Evolutionary conservation across 2,329 filamentous ascomycete genomes (phyloP), one percentile per base, ranked within the genome.

Genomic region (Colletotrichum gigasporum): DNA sequence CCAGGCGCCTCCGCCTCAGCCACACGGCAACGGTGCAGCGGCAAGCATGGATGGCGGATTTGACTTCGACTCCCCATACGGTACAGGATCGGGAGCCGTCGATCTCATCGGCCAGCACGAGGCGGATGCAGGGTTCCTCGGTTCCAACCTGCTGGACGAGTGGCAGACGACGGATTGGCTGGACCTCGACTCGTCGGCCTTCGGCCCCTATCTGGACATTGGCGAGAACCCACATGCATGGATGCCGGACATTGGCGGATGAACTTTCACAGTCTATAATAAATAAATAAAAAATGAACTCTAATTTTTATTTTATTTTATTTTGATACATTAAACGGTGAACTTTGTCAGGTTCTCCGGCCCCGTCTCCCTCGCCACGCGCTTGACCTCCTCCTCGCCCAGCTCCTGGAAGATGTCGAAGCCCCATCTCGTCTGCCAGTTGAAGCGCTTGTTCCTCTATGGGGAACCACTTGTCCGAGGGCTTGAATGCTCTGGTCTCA

Each of bases 351-450:
- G 70, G 69, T 79, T 78, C 68, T 76, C 75, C 34, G 73, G 72
- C 0, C 69, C 78, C 5, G 72, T 69, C 30, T 77, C 76, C 52
- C 52, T 64, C 9, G 76, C 78, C 47, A 73, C 69, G 18, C 71
- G 68, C 69, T 74, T 75, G 4, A 77, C 72, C 35, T 73, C 70
- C 4, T 75, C 76, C 18, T 80, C 76, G 1, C 77, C 75, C 0
- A 76, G 67, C 69, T 82, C 79, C 22, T 78, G 75, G 63, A 82
- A 83, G 26, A 82, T 81, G 66, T 82, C 78, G 41, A 74, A 75
- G 0, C 80, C 81, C 81, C 79, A 82, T 11, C 73, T 67, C 4
- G 72, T 69, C 14, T 78, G 79, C 64, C 76, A 77, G 68, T 82
- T 82, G 69, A 79, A 82, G 0, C 81, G 69, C 72, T 80, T 79